These are phyloP conservation scores for Thalassiosira exigua DNA, from an alignment of 352 stramenopile species.

Conservation along the genomic window DNA sequence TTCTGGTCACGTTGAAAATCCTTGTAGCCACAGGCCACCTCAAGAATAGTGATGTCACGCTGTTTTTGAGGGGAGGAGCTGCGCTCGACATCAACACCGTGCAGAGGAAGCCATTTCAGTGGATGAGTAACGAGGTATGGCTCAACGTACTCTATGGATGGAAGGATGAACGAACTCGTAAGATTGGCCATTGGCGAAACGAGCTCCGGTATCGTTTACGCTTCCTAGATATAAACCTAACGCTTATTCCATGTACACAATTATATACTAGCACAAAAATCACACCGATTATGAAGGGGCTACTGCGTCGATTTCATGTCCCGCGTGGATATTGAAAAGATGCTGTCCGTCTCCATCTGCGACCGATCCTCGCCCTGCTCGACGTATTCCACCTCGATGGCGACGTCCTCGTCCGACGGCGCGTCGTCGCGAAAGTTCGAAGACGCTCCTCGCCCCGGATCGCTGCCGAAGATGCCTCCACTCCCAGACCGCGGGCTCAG, in stretches of 20 bases:
- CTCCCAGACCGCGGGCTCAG: slow-evolving; percentile 21
- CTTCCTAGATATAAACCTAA: too few relatives aligned
- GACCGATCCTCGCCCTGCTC: slow-evolving; percentile 13
- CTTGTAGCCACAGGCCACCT: slow-evolving; percentile 93
- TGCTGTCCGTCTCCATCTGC: slow-evolving; percentile 24
- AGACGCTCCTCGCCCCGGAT: too few relatives aligned
- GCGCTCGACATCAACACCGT: slow-evolving; percentile 97
- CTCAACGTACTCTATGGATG: slow-evolving; percentile 98
- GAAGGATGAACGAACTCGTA: too few relatives aligned
- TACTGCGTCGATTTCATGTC: slow-evolving; percentile 9
- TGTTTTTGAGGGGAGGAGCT: slow-evolving; percentile 94
- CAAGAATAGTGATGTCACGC: slow-evolving; percentile 93
- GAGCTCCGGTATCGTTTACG: too few relatives aligned
- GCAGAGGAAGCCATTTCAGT: slow-evolving; percentile 94
- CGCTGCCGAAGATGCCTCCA: slow-evolving; percentile 11
- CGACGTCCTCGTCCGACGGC: slow-evolving; percentile 49
- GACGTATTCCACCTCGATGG: slow-evolving; percentile 60
- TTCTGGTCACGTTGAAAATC: slow-evolving; percentile 98
- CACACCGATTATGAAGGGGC: too few relatives aligned
- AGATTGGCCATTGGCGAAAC: too few relatives aligned
- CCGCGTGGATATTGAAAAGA: slow-evolving; percentile 37
- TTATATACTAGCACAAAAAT: too few relatives aligned
- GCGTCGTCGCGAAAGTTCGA: neutral
- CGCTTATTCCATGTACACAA: too few relatives aligned
- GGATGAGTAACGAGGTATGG: slow-evolving; percentile 97